Evolutionary conservation across 805 yeast species (phyloP).

Genomic region (Teunomyces kruisii): DNA sequence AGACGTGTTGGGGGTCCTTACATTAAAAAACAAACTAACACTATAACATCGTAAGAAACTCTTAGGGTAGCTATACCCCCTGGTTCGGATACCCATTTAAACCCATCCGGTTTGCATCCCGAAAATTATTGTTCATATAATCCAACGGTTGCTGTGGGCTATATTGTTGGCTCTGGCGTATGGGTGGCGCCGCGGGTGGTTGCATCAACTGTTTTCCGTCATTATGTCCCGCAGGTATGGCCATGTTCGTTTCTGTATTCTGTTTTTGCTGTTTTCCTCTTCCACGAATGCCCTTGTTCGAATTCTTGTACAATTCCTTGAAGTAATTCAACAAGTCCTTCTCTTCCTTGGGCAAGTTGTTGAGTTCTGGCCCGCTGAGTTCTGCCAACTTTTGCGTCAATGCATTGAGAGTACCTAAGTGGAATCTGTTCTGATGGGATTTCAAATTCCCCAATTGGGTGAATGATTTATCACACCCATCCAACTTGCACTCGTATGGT

Average conservation of each 20-base stretch:
- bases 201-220: constrained; percentile 1
- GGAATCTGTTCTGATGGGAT: constrained; percentile 91
- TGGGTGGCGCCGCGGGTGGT: neutral
- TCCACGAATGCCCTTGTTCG: constrained; percentile 89
- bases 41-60: constrained; percentile 1
- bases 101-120: constrained; percentile 11
- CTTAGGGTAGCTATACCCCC: constrained; percentile 2
- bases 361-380: constrained; percentile 46
- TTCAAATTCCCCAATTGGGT: constrained; percentile 92
- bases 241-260: neutral
- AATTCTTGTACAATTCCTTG: constrained; percentile 78
- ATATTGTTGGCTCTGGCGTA: neutral
- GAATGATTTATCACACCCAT: constrained; percentile 78
- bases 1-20: neutral
- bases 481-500: constrained; percentile 79
- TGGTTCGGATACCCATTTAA: constrained; percentile 5
- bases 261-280: constrained; percentile 56
- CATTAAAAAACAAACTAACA: constrained; percentile 4
- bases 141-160: constrained; percentile 8
- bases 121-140: constrained; percentile 10
- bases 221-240: neutral
- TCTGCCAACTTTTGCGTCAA: constrained; percentile 69
- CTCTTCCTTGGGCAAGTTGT: constrained; percentile 59
- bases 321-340: constrained; percentile 72
- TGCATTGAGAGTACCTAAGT: constrained; percentile 63